Evolutionary conservation across 345 rosid genomes (phyloP).

Genomic region (Punica granatum): DNA sequence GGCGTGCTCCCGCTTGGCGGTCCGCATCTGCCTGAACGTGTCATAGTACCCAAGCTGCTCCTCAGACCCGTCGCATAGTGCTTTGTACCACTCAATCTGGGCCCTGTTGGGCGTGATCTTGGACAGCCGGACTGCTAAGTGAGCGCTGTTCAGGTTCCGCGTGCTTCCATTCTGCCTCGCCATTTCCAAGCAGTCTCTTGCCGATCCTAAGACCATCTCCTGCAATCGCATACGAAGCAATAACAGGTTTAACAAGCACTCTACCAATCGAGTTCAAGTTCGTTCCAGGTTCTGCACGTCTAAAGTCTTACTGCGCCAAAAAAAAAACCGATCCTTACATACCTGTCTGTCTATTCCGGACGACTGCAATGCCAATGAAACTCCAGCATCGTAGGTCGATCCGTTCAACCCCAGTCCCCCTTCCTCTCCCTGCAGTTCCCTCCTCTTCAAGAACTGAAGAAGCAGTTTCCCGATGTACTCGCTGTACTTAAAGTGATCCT

Average conservation of each 20-base stretch:
- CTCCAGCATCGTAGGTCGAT: constrained; percentile 58
- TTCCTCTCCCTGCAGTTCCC: constrained; percentile 17
- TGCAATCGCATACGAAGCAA: background rate
- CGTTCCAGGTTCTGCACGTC: no score
- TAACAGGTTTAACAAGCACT: no score
- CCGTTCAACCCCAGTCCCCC: constrained; percentile 23
- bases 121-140: constrained; percentile 13
- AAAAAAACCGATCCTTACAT: background rate
- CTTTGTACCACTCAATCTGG: constrained; percentile 19
- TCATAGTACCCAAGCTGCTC: constrained; percentile 38
- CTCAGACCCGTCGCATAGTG: constrained; percentile 4
- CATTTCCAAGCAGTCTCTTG: constrained; percentile 11
- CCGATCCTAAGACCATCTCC: constrained; percentile 4
- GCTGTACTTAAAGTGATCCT: constrained; percentile 59
- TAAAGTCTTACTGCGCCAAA: no score
- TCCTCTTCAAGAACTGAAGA: constrained; percentile 29
- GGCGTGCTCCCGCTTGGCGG: constrained; percentile 37
- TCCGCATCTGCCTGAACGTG: constrained; percentile 41
- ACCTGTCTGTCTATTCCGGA: constrained; percentile 43
- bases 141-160: constrained; percentile 10
- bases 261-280: no score
- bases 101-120: constrained; percentile 12
- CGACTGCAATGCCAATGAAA: constrained; percentile 58
- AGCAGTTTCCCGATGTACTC: constrained; percentile 34
- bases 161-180: constrained; percentile 12